These are phyloP conservation scores for Ceratobasidium sp. DNA, from an alignment of 1,284 basidiomycete genomes.

Conservation along the genomic window DNA sequence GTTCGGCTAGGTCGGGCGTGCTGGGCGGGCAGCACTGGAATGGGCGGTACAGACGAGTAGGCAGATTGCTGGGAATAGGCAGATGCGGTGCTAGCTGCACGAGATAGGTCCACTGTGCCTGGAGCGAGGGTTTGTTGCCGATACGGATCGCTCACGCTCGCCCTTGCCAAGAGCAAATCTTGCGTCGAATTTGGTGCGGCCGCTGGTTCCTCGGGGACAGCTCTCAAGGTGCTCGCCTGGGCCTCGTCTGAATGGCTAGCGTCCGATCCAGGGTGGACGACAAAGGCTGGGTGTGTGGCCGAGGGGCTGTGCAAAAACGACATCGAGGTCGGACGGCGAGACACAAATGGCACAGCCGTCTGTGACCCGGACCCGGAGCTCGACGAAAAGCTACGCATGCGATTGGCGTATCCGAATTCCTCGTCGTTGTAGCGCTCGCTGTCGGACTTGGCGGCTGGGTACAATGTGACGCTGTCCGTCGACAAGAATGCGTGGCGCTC, in stretches of 20 bases:
- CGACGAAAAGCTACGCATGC: slow-evolving; percentile 15
- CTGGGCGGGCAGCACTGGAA: slow-evolving; percentile 6
- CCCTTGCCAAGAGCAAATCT: slow-evolving; percentile 11
- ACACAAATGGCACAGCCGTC: slow-evolving; percentile 4
- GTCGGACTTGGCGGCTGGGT: not conserved
- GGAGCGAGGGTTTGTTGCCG: slow-evolving; percentile 19
- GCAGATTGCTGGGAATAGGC: slow-evolving; percentile 25
- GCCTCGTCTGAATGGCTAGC: slow-evolving; percentile 16
- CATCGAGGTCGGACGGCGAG: slow-evolving; percentile 23
- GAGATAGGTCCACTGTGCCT: not conserved
- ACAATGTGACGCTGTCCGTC: slow-evolving; percentile 19
- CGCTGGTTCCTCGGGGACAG: slow-evolving; percentile 7
- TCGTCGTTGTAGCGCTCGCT: slow-evolving; percentile 31
- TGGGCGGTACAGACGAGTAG: slow-evolving; percentile 10
- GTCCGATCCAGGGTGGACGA: slow-evolving; percentile 27
- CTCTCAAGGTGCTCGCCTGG: not conserved
- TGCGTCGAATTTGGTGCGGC: not conserved
- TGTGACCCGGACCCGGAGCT: slow-evolving; percentile 11
- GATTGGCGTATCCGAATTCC: not conserved
- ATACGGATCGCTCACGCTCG: slow-evolving; percentile 26
- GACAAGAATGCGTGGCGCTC: slow-evolving; percentile 35
- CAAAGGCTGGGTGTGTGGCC: slow-evolving; percentile 33
- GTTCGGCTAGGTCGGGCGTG: not conserved
- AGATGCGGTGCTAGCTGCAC: slow-evolving; percentile 37
- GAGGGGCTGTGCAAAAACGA: slow-evolving; percentile 38